Percentiles rank a stretch among this genome's conserved stretches.
Evolutionary conservation across 352 stramenopile genomes (phyloP).

Genomic region (Globisporangium camurandrum): DNA sequence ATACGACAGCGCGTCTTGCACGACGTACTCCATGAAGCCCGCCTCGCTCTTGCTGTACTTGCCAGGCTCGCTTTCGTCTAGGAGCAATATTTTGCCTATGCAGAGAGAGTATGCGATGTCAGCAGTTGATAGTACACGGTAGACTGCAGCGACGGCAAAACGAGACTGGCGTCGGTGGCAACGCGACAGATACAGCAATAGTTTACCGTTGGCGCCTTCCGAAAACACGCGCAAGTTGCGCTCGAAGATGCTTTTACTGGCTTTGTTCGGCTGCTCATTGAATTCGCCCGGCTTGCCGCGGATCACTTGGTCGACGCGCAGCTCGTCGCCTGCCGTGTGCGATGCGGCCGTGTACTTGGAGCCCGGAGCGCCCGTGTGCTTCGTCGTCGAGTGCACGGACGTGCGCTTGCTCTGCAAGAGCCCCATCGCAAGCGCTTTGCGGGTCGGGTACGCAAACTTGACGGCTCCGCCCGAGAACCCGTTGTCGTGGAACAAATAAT

Average conservation of each 20-base stretch:
- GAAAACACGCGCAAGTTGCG: slow-evolving; percentile 1
- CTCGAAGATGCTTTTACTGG: slow-evolving; percentile 5
- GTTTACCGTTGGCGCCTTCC: slow-evolving; percentile 1
- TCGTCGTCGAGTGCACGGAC: not conserved
- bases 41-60: slow-evolving; percentile 4
- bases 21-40: slow-evolving; percentile 8
- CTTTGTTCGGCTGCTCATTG: not conserved
- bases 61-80: slow-evolving; percentile 6
- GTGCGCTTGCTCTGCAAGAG: slow-evolving; percentile 5
- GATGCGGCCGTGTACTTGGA: slow-evolving; percentile 2
- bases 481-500: slow-evolving; percentile 9
- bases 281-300: not conserved
- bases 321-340: not conserved
- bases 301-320: not conserved
- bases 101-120: no score
- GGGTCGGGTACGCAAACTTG: slow-evolving; percentile 7
- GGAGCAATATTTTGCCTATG: slow-evolving; percentile 5
- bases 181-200: no score
- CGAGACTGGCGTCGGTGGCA: no score
- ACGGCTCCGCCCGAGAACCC: slow-evolving; percentile 9
- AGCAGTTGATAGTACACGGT: no score
- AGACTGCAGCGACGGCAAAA: no score
- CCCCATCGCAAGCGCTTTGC: slow-evolving; percentile 5
- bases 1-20: slow-evolving; percentile 7
- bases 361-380: not conserved